Base-by-base conservation (phyloP, 2,329 filamentous ascomycete species). In the Penicillium brasilianum region DNA sequence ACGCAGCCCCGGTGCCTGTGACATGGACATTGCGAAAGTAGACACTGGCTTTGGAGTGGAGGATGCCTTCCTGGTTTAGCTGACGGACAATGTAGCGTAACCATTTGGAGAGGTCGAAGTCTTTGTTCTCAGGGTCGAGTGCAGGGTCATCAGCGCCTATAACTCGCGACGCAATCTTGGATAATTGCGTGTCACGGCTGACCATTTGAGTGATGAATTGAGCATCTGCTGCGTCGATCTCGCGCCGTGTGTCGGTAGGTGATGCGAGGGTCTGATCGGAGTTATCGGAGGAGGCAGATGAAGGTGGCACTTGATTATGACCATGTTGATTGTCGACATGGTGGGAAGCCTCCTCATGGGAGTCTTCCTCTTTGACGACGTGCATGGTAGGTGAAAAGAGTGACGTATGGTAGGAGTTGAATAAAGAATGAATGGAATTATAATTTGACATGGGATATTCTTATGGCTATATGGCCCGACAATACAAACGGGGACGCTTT, bases 21-120 rank as follows among this genome's bases (percentile, higher is more conserved):
- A 92, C 87, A 58, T 84, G 84, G 32, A 92, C 81, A 55, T 90
- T 82, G 78, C 75, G 59, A 80, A 71, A 49, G 28, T 49, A 49
- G 22, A 49, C 46, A 13, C 46, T 49, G 46, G 46, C 46, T 13
- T 49, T 49, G 16, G 46, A 49, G 32, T 32, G 58, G 34, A 70
- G 81, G 46, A 88, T 77, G 0, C 85, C 84, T 58, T 89, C 84
- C 18, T 82, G 81, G 36, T 86, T 81, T 36, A 88, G 73, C 32
- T 83, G 67, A 46, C 78, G 77, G 63, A 85, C 72, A 52, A 82
- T 78, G 75, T 81, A 80, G 11, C 78, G 78, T 50, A 81, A 70
- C 75, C 83, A 87, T 71, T 82, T 85, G 64, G 82, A 78, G 10
- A 84, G 78, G 59, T 86, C 80, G 66, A 86, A 86, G 13, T 80